Evolutionary conservation across 2,329 filamentous ascomycete genomes (phyloP), one percentile per base, ranked within the genome.

Genomic region (Emergomyces orientalis): DNA sequence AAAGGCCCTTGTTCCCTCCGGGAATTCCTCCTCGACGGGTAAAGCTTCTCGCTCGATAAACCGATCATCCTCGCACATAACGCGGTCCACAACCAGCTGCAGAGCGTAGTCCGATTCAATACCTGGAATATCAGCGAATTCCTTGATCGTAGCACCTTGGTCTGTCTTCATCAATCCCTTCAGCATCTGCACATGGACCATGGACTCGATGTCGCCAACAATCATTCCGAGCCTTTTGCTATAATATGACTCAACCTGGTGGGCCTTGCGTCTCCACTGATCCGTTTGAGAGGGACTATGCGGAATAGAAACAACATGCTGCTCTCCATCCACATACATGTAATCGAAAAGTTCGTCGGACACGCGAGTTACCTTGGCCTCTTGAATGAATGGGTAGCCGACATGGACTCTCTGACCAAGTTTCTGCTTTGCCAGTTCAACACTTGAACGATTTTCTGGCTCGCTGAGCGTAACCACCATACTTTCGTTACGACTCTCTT

Each of bases 301-400:
- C 25, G 91, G 87, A 45, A 81, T 84, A 56, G 86, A 81, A 25
- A 88, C 76, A 41, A 92, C 80, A 57, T 88, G 85, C 49, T 80
- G 81, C 63, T 85, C 85, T 65, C 86, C 82, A 41, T 86, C 81
- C 1, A 88, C 82, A 43, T 94, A 79, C 22, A 86, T 81, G 71
- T 97, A 99, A 69, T 89, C 88, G 73, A 97, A 97, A 34, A 97
- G 81, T 74, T 97, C 93, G 72, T 99, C 94, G 0, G 91, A 93
- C 1, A 97, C 90, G 62, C 87, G 88, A 60, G 90, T 82, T 37
- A 99, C 87, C 77, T 93, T 93, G 61, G 90, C 94, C 77, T 99
- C 95, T 69, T 96, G 90, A 66, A 99, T 78, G 78, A 97, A 99
- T 1, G 94, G 94, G 71, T 96, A 99, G 45, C 93, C 92, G 65